Evolutionary conservation across 371 early-diverging fungal species (phyloP).

Genomic region (Mortierella sp.): DNA sequence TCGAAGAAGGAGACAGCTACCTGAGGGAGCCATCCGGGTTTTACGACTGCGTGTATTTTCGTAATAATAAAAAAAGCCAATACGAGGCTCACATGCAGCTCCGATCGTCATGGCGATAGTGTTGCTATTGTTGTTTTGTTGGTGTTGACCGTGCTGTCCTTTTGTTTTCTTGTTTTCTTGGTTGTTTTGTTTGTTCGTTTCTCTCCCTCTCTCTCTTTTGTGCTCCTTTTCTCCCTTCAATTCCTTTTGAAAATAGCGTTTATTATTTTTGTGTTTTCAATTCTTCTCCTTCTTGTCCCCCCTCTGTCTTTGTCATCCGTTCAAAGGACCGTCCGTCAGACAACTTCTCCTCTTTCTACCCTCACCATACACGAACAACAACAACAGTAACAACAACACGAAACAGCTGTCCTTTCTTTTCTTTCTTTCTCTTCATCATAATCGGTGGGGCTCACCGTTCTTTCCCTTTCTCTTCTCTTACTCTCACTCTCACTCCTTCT

Average conservation of each 20-base stretch:
- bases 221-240: neutral
- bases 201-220: neutral
- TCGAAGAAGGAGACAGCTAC: slow-evolving; percentile 5
- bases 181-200: neutral
- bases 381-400: neutral
- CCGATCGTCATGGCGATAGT: slow-evolving; percentile 1
- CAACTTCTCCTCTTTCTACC: neutral
- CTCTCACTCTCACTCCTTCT: slow-evolving; percentile 7
- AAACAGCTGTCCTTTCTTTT: neutral
- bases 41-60: neutral
- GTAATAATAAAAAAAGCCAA: neutral
- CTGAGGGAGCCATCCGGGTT: neutral
- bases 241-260: neutral
- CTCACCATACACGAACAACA: no score
- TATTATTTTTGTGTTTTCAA: neutral
- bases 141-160: neutral
- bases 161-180: neutral
- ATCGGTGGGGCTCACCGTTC: slow-evolving; percentile 6
- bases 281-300: neutral
- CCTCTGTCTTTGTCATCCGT: slow-evolving; percentile 2
- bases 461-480: slow-evolving; percentile 4
- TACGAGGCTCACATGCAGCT: neutral
- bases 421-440: neutral
- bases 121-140: neutral
- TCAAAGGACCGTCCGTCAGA: slow-evolving; percentile 1